Evolutionary conservation across 176 grass and related monocot genomes (phyloP), one percentile per base, ranked within the genome.

Genomic region (Microstegium vimineum): DNA sequence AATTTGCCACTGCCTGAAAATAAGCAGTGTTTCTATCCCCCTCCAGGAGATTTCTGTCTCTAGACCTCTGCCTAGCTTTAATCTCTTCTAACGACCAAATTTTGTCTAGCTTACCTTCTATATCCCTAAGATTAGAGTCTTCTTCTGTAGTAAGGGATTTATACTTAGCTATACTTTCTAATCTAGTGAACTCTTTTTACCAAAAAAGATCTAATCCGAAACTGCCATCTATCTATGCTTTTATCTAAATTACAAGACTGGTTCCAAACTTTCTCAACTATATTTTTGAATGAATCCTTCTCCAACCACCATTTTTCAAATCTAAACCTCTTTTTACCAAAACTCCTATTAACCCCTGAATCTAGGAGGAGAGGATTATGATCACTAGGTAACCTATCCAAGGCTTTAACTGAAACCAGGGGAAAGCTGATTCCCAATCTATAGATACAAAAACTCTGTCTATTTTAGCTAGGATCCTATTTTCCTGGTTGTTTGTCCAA

Each of bases 231-330:
- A 56, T 56, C 52, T 1, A 56, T 9, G 0, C 7, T 54, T 0
- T 2, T 22, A 2, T 0, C 4, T 0, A 2, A 2, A 5, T 0
- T 0, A 4, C 49, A 54, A 0, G 16, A 5, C 0, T 6, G 0
- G 0, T 2, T 8, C 20, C 52, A 56, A 0, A 7, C 46, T 0
- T 49, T 49, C 0, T 17, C 1, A 1, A 49, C 46, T 0, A 56
- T 1, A 8, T 0, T 8, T 10, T 0, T n/a, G n/a, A 49, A 49
- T 0, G 46, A 49, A 1, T 49, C 46, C 6, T 49, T 56, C 0
- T n/a, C 20, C 0, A 56, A 0, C 52, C 52, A 43, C 41, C 41
- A 43, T 12, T 43, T 43, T 43, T 43, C 41, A 43, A 43, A 43
- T 12, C 10, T 43, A 43, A 43, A 43, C 0, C 8, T 12, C n/a